Base-by-base conservation (phyloP, 169 alveolate species). In the Plasmodium falciparum region DNA sequence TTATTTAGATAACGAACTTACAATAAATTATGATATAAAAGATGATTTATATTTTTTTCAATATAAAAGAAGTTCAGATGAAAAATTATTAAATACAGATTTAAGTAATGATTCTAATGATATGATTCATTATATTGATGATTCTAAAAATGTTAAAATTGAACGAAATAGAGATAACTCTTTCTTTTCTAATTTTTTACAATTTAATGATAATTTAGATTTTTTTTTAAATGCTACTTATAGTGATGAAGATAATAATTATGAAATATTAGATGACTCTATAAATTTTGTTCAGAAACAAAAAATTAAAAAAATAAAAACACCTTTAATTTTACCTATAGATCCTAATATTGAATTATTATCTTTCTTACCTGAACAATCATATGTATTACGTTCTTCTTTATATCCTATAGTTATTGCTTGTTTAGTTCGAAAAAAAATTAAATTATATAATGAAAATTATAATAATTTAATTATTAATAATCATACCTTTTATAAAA, bases 331-430 rank as follows among this genome's bases (percentile, higher is more conserved):
- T 69, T 59, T 83, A 0, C 91, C 91, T 8, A 70, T 83, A 22
- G 91, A 83, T 50, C 91, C 91, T 12, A 56, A 83, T 33, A 71
- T 45, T 3, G 91, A 83, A 56, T 83, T 83, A 29, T 58, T 83
- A 50, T 69, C 67, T 7, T 83, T 83, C 20, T 49, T 83, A 58
- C 91, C 91, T 69, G 91, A 83, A 70, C 91, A 83, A 29, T 83
- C 91, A 58, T 83, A 70, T 49, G 91, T 83, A 7, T 15, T 83
- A 47, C 65, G 91, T 20, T 83, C 91, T 9, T 67, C 91, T n/a
- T 49, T 83, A 15, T 83, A 83, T 62, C 91, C 91, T 13, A 83
- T 83, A 69, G 91, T 83, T 45, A 83, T 83, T 15, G 86, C 91
- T 56, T 83, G 73, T 33, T 49, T 83, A 24, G 91, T 83, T 29